These are phyloP conservation scores for Umbelopsis sp. DNA, from an alignment of 192 early-diverging fungal species.

Conservation along the genomic window DNA sequence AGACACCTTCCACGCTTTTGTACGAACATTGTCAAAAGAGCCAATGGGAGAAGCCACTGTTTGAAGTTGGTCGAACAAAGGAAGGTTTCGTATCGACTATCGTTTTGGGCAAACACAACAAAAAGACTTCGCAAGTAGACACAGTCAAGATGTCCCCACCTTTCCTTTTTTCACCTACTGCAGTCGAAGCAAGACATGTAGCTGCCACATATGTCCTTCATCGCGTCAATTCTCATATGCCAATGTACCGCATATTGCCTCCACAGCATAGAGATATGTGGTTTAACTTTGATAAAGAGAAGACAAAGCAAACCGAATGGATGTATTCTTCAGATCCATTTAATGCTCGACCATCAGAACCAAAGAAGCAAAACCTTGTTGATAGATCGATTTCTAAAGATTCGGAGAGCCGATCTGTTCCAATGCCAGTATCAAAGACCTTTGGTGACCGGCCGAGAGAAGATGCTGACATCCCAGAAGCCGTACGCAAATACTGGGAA, in stretches of 20 bases:
- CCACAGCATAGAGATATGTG: conserved; percentile 74
- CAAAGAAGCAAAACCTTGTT: conserved; percentile 36
- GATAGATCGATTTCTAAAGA: conserved; percentile 26
- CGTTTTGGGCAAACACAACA: conserved; percentile 58
- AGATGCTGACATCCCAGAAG: conserved; percentile 34
- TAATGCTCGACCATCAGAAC: conserved; percentile 52
- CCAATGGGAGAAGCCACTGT: conserved; percentile 72
- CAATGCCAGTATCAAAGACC: conserved; percentile 43
- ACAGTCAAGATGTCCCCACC: conserved; percentile 43
- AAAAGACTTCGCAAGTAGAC: conserved; percentile 57
- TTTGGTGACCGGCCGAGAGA: conserved; percentile 41
- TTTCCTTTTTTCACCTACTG: conserved; percentile 54
- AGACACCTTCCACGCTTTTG: conserved; percentile 75
- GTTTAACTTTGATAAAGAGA: conserved; percentile 61
- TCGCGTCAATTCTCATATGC: conserved; percentile 69
- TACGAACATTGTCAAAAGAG: conserved; percentile 78
- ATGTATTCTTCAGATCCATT: conserved; percentile 83
- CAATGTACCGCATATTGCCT: conserved; percentile 73
- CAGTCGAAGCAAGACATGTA: conserved; percentile 65
- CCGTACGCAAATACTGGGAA: conserved; percentile 56
- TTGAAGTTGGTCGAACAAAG: conserved; percentile 49
- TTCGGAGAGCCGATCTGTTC: conserved; percentile 22
- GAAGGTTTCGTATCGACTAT: conserved; percentile 49
- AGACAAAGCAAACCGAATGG: conserved; percentile 49
- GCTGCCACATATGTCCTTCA: conserved; percentile 81